phyloP scores from a whole-genome alignment of 2,329 filamentous ascomycete genomes.

The Raffaelea deltoideospora region DNA sequence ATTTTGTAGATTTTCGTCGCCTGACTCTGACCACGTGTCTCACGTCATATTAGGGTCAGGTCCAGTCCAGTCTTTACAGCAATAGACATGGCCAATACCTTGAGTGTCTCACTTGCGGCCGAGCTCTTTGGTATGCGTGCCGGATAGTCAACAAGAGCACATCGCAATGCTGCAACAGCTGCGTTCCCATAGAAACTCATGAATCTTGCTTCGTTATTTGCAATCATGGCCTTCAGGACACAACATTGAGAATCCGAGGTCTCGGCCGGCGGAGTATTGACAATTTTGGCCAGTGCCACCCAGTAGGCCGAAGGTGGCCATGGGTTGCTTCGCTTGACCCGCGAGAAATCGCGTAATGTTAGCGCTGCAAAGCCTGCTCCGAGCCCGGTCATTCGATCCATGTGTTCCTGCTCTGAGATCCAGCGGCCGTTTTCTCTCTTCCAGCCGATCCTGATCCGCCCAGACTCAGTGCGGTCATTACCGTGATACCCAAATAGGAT shows the following conservation, averaged over 20 bases:
- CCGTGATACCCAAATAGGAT: conserved; percentile 74
- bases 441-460: conserved; percentile 60
- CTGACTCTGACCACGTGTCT: background rate
- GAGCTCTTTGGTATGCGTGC: conserved; percentile 30
- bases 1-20: no score
- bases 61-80: conserved; percentile 32
- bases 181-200: conserved; percentile 67
- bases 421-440: conserved; percentile 43
- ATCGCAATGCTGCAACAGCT: conserved; percentile 53
- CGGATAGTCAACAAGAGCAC: conserved; percentile 63
- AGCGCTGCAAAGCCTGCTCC: conserved; percentile 74
- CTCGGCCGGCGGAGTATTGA: conserved; percentile 55
- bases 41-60: conserved; percentile 13
- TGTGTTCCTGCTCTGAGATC: conserved; percentile 57
- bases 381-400: conserved; percentile 69
- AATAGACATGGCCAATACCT: conserved; percentile 37
- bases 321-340: conserved; percentile 52
- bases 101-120: conserved; percentile 33
- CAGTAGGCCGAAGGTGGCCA: conserved; percentile 74
- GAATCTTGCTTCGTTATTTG: conserved; percentile 60
- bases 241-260: conserved; percentile 60
- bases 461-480: conserved; percentile 54
- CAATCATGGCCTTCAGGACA: conserved; percentile 56
- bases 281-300: conserved; percentile 58
- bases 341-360: conserved; percentile 67